Base-by-base conservation (phyloP, 1,284 basidiomycete genomes). In the Pseudozyma sp. region DNA sequence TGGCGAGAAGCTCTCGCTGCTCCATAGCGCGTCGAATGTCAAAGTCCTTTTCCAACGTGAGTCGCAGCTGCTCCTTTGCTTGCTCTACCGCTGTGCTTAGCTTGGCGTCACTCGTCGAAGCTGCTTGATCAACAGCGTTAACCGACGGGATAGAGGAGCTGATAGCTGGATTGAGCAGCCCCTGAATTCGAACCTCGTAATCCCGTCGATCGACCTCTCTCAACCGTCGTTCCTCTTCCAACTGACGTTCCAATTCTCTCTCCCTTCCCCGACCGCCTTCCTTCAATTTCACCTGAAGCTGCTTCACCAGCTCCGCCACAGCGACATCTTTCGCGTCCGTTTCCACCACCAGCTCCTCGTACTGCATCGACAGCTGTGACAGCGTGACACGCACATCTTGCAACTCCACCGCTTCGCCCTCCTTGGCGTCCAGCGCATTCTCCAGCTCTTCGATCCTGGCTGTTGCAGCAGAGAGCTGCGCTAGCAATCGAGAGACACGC, bases 1-100 rank as follows among this genome's bases (percentile, higher is more conserved):
- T 34, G 0, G 30, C 17, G 17, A 31, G 43, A 4, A 71, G 47
- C 2, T 57, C 45, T 13, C 57, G 54, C 24, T 65, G 54, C 50
- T 73, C 65, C 34, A 74, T 62, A 1, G 46, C 24, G 1, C 42
- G 51, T 7, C 72, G 63, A 35, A 75, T 30, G 4, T 54, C 63
- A 49, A 70, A 75, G 43, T 75, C 71, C 29, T 69, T 74, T 19
- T 74, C 66, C 29, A 65, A 13, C 2, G 66, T 63, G 31, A 33
- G 7, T 0, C 72, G 48, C 7, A 66, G 17, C 17, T 67, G 62
- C 39, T 57, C 49, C n/a, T 56, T 69, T 8, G 55, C 59, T 37
- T 49, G 37, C 31, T 69, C 59, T 19, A 61, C 17, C 19, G 13
- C 52, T 33, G 14, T 34, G 17, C 33, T 34, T 40, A 43, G 24